These are phyloP conservation scores for Eucalyptus pumila DNA, from an alignment of 345 rosid species.

Conservation along the genomic window DNA sequence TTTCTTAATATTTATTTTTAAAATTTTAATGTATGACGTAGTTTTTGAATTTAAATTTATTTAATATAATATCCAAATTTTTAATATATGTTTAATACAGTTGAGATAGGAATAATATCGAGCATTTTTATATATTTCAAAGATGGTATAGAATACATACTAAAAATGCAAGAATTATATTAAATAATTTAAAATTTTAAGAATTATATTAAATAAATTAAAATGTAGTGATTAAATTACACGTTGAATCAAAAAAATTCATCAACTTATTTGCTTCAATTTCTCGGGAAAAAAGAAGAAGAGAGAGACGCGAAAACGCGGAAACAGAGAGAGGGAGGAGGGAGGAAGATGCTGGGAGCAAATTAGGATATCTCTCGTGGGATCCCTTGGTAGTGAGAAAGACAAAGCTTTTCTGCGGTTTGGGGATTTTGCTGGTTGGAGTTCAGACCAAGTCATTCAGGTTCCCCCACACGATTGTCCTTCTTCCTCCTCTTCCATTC, in stretches of 20 bases:
- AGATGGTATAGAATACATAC: accelerated
- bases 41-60: no score
- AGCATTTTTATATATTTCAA: no score
- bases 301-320: not conserved
- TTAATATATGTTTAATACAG: accelerated
- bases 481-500: not conserved
- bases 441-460: not conserved
- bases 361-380: not conserved
- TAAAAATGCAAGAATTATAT: no score
- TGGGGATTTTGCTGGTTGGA: not conserved
- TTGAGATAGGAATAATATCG: accelerated
- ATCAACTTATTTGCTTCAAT: no score
- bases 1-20: no score
- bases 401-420: not conserved
- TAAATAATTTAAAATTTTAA: no score
- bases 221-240: no score
- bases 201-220: no score
- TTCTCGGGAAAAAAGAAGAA: not conserved
- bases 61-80: no score
- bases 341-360: not conserved
- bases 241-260: no score
- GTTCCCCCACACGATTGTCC: not conserved
- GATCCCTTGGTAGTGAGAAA: not conserved
- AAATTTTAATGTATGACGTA: no score
- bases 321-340: not conserved